phyloP scores from a whole-genome alignment of 164 flowering plant species.

The Amborella trichopoda region DNA sequence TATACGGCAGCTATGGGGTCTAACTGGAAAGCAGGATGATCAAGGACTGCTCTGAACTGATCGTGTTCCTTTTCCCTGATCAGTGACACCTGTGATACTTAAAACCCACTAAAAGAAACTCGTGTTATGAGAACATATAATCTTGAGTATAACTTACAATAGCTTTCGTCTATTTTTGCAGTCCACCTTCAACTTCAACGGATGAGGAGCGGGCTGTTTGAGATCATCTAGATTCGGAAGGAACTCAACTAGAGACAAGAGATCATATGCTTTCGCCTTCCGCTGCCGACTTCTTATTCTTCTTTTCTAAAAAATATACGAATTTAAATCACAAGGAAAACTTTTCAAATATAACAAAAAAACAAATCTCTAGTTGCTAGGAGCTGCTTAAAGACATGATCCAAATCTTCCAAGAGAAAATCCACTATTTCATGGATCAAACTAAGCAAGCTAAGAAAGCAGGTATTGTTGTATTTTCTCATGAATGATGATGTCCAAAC shows the following conservation, averaged over 20 bases:
- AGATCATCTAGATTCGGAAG: slow-evolving; percentile 50
- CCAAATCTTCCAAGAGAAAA: too few species aligned
- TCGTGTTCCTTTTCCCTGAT: slow-evolving; percentile 50
- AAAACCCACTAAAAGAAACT: too few species aligned
- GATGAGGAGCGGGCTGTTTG: slow-evolving; percentile 7
- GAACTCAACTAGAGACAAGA: slow-evolving; percentile 37
- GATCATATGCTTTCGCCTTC: slow-evolving; percentile 62
- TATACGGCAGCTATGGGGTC: slow-evolving; percentile 58
- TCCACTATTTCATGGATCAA: too few species aligned
- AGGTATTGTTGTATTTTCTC: too few species aligned
- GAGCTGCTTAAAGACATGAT: too few species aligned
- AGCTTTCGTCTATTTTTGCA: slow-evolving; percentile 43
- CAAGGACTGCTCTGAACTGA: slow-evolving; percentile 35
- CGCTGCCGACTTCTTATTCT: slow-evolving; percentile 41
- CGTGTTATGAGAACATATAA: too few species aligned
- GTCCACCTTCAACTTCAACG: slow-evolving; percentile 27
- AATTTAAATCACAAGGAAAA: too few species aligned
- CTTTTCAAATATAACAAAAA: too few species aligned
- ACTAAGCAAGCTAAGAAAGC: too few species aligned
- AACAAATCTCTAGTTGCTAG: too few species aligned
- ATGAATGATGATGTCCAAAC: too few species aligned
- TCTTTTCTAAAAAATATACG: slow-evolving; percentile 44
- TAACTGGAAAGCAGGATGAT: slow-evolving; percentile 37
- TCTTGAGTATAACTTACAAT: slow-evolving; percentile 42
- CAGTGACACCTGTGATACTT: too few species aligned